Conservation (phyloP, 768 basidiomycete species). For the Suillus ampliporus region DNA sequence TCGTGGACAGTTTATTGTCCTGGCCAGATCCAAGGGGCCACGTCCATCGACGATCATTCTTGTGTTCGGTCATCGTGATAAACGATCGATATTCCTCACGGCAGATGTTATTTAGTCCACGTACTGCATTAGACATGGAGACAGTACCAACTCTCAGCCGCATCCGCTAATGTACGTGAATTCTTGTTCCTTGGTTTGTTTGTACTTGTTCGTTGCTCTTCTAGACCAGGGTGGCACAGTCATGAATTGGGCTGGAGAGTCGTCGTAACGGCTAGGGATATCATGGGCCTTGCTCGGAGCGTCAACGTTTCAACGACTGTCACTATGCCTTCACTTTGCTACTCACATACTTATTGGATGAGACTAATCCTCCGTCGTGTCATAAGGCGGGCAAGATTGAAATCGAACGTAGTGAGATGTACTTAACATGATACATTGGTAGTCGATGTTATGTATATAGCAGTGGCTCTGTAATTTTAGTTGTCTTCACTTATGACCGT, state of each 20-base stretch:
- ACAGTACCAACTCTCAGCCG: too few species aligned
- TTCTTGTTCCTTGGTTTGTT: background rate
- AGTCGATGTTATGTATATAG: too few species aligned
- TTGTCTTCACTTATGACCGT: background rate
- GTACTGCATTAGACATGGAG: background rate
- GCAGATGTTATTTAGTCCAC: background rate
- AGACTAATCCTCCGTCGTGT: too few species aligned
- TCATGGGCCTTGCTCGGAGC: too few species aligned
- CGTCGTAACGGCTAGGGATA: too few species aligned
- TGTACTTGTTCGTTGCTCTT: too few species aligned
- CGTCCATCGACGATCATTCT: too few species aligned
- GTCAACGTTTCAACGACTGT: too few species aligned
- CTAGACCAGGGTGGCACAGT: background rate
- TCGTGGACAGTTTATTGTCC: background rate
- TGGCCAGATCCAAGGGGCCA: background rate
- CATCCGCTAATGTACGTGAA: background rate
- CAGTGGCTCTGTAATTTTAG: background rate
- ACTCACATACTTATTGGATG: constrained; percentile 7
- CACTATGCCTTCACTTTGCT: background rate
- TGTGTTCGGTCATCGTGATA: background rate
- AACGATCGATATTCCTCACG: background rate
- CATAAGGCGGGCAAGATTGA: background rate
- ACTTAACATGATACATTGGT: background rate
- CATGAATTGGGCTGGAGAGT: too few species aligned
- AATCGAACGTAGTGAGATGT: background rate